Evolutionary conservation across 495 filamentous ascomycete species (phyloP), one percentile per base, ranked within the genome.

Genomic region (Neurospora sp.): DNA sequence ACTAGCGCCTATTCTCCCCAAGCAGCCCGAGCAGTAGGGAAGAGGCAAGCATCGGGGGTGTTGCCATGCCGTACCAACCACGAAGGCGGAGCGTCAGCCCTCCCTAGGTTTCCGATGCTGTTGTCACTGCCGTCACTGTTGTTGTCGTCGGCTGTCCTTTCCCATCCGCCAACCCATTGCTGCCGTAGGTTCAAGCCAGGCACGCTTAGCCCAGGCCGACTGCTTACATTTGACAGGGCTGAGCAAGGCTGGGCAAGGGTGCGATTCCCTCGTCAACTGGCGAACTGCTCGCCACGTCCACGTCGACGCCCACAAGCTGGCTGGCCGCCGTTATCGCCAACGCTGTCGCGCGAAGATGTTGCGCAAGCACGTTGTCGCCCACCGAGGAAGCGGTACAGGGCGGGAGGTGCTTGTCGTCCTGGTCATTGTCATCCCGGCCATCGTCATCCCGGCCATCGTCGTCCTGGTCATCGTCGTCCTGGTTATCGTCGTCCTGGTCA

Each of bases 1-100:
- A 44, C 18, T 0, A 5, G 7, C 18, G 2, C 8, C 2, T 9
- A 44, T n/a, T 0, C n/a, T 6, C n/a, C 2, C 2, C 18, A 12
- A 41, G 14, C 40, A 18, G n/a, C 10, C 4, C 10, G 0, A 23
- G 20, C 10, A 5, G 20, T 54, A 20, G n/a, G 46, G 20, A 5
- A 2, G 20, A 54, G 46, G 10, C 10, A 54, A 4, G 10, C 42
- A 46, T n/a, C 0, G 1, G 0, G n/a, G 8, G n/a, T 54, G 10
- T 20, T 10, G 4, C 3, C 7, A 12, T 23, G 10, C 9, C 46
- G 9, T 2, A 12, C 0, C n/a, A 54, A 11, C 10, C 46, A 5
- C n/a, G 4, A 11, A 12, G n/a, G 4, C n/a, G 1, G 1, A 6
- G 20, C 20, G 9, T 23, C 46, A 5, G 1, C 46, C 4, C 20